These are phyloP conservation scores for Acephala macrosclerotiorum DNA, from an alignment of 2,329 filamentous ascomycete species.

Conservation along the genomic window DNA sequence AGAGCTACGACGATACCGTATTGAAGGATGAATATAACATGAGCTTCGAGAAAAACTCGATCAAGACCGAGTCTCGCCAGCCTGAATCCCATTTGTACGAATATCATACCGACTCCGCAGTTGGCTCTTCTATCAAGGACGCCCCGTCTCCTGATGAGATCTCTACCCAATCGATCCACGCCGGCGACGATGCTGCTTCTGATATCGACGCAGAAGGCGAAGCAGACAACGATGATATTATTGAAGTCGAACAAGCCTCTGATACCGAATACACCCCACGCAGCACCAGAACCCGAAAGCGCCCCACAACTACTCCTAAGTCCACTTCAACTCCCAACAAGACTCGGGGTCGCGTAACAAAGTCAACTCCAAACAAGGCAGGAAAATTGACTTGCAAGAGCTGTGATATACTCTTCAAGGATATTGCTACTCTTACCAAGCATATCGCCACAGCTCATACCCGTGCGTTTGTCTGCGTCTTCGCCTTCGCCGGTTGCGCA, in stretches of 20 bases:
- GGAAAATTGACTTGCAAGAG: conserved; percentile 27
- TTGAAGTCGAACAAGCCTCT: conserved; percentile 22
- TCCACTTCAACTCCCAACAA: conserved; percentile 11
- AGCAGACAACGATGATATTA: conserved; percentile 17
- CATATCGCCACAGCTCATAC: conserved; percentile 57
- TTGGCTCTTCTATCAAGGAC: conserved; percentile 38
- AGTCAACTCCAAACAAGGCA: conserved; percentile 17
- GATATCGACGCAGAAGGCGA: conserved; percentile 27
- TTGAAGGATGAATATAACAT: conserved; percentile 28
- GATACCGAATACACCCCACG: conserved; percentile 40
- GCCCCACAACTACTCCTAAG: conserved; percentile 8
- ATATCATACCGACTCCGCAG: not conserved
- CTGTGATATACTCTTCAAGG: conserved; percentile 51
- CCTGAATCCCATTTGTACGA: conserved; percentile 3
- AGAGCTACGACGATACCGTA: conserved; percentile 30
- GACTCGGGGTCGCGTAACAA: conserved; percentile 20
- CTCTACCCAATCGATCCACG: conserved; percentile 8
- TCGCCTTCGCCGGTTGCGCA: conserved; percentile 77
- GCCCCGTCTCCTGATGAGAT: conserved; percentile 29
- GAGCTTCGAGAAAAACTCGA: conserved; percentile 5
- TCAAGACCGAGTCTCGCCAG: conserved; percentile 2
- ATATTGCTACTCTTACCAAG: conserved; percentile 53
- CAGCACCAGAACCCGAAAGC: conserved; percentile 30
- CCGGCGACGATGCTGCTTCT: conserved; percentile 22
- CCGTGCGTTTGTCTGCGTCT: conserved; percentile 77